A percentile compares a stretch with the other conserved stretches of the same genome.
phyloP scores from a whole-genome alignment of 1,284 basidiomycete genomes.

The Puccinia horiana region DNA sequence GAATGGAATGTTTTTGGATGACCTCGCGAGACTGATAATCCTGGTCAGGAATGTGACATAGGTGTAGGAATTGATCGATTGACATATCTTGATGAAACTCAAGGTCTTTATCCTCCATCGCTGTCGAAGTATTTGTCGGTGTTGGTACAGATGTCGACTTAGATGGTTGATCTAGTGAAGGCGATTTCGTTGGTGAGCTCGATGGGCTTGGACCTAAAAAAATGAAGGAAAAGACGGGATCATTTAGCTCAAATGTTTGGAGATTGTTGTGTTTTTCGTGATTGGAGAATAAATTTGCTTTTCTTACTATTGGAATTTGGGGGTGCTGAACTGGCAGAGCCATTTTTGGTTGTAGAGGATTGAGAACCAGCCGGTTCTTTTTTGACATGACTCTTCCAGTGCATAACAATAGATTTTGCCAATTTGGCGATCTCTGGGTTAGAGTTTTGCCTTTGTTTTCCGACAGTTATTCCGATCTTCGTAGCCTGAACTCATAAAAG shows the following conservation, averaged over 20 bases:
- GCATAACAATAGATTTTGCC: constrained; percentile 36
- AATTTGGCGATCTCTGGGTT: constrained; percentile 44
- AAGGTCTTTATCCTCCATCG: too few species aligned
- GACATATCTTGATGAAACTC: too few species aligned
- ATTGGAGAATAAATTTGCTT: neutral
- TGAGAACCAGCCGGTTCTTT: constrained; percentile 6
- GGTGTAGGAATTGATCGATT: too few species aligned
- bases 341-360: constrained; percentile 11
- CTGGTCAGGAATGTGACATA: too few species aligned
- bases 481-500: constrained; percentile 9
- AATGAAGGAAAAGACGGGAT: neutral
- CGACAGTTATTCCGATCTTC: constrained; percentile 39
- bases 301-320: neutral
- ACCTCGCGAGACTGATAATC: too few species aligned
- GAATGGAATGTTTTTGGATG: too few species aligned
- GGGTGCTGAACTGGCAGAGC: neutral
- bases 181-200: neutral
- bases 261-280: neutral
- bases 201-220: constrained; percentile 16
- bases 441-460: constrained; percentile 38
- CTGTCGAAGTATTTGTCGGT: too few species aligned
- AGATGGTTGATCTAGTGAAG: neutral
- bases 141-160: neutral
- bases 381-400: constrained; percentile 40
- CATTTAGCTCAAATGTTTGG: neutral